These are phyloP conservation scores for Phyllosticta citriasiana DNA, from an alignment of 2,329 filamentous ascomycete species.

Conservation along the genomic window DNA sequence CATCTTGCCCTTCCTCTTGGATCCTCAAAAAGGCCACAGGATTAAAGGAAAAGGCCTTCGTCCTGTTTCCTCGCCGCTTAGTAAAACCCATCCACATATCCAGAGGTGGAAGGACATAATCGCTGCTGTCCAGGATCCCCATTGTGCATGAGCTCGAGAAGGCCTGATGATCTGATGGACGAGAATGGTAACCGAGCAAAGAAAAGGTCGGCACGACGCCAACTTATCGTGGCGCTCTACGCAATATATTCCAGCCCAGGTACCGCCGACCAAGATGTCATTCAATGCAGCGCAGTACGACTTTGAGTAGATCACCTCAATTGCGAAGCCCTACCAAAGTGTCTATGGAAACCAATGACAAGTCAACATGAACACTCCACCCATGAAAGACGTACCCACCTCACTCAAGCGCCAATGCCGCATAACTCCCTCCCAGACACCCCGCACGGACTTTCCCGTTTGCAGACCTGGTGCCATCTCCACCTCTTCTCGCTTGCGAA, in stretches of 20 bases:
- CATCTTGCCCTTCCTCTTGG: too few relatives aligned
- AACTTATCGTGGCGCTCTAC: too few relatives aligned
- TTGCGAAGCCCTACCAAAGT: not conserved
- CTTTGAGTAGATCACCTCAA: not conserved
- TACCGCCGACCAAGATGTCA: not conserved
- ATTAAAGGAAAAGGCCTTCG: not conserved
- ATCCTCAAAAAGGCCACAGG: not conserved
- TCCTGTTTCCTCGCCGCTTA: not conserved
- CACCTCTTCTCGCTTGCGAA: not conserved
- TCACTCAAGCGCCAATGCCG: not conserved
- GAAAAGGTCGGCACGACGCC: not conserved
- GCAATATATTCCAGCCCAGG: too few relatives aligned
- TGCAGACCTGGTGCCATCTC: not conserved
- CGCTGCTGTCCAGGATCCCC: not conserved
- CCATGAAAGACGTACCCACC: not conserved
- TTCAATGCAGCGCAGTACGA: not conserved
- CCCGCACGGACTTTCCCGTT: not conserved
- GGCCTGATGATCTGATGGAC: not conserved
- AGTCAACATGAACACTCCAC: not conserved
- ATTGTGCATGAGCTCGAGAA: not conserved
- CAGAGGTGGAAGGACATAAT: too few relatives aligned
- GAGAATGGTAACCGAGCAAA: not conserved
- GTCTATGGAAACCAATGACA: not conserved
- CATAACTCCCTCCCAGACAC: not conserved
- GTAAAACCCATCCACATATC: too few relatives aligned